Percentiles rank a stretch among this genome's conserved stretches.
Conservation (phyloP, 257 asterid genomes). For the Solanum arcanum region DNA sequence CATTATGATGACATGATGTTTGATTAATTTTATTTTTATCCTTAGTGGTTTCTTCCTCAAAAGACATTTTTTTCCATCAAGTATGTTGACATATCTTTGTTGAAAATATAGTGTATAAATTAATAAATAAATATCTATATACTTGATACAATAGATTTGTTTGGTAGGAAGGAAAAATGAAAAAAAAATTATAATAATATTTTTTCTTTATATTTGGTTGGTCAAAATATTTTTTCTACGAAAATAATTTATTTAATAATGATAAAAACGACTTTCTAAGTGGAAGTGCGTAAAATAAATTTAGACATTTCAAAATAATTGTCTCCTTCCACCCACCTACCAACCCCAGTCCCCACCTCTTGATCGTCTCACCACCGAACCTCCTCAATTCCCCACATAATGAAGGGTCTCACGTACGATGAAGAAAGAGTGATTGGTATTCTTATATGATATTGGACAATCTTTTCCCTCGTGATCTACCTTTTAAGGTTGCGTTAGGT, state of each 20-base stretch:
- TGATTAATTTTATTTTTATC: not conserved
- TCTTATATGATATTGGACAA: fast-evolving
- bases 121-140: not conserved
- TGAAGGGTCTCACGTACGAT: not conserved
- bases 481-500: not conserved
- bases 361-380: not conserved
- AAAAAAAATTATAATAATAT: not conserved
- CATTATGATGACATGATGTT: not conserved
- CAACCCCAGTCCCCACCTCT: not conserved
- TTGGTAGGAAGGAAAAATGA: not conserved
- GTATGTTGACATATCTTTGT: not conserved
- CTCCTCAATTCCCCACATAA: not conserved
- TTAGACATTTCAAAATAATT: not conserved
- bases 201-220: not conserved
- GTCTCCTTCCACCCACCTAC: not conserved
- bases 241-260: not conserved
- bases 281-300: not conserved
- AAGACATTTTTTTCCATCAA: not conserved
- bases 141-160: not conserved
- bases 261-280: not conserved
- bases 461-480: not conserved
- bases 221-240: fast-evolving
- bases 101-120: not conserved
- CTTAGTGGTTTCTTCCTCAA: not conserved
- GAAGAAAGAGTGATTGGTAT: not conserved